Evolutionary conservation across 2,329 filamentous ascomycete genomes (phyloP), one percentile per base, ranked within the genome.

Genomic region (Aspergillus tanneri): DNA sequence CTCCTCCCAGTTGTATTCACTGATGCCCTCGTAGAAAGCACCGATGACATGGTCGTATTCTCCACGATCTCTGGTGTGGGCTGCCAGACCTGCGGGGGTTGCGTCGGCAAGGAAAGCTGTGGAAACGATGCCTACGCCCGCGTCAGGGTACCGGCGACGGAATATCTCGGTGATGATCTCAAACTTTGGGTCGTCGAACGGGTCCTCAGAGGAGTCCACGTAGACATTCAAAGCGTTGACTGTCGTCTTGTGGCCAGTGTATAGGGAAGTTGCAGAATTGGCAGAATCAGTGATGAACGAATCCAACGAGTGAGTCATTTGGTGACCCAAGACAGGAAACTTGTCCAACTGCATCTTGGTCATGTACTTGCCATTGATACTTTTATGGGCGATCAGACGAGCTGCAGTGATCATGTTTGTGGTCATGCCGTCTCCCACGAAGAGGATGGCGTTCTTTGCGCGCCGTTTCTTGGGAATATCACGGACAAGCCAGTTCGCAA

Each of bases 301-400:
- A 72, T 92, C 88, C 63, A 93, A 82, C 1, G 87, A 91, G 71
- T 92, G 88, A 9, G 88, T 91, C 85, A 93, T 92, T 72, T 92
- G 88, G 68, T 95, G 89, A 16, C 89, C 89, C 9, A 92, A 66
- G n/a, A 91, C 81, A 2, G 89, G 88, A 71, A 93, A 93, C 63
- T 90, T 79, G 73, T 95, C 89, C 75, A 95, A 77, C 63, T 83
- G 78, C 78, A 95, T 80, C 47, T 77, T 79, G 48, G 80, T 83
- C 74, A 89, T 84, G 69, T 92, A 95, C 68, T 87, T 88, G 58
- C 89, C 89, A 63, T 95, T 93, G 76, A 92, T 79, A 57, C 80
- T 85, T 75, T 89, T 86, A 76, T 95, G 89, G 14, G 79, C 88
- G 46, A 95, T 83, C 47, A 93, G 77, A 56, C 89, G 86, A 45